Percentiles rank a stretch among this genome's conserved stretches.
Conservation (phyloP, 2,329 filamentous ascomycete species). For the Ceratocystis cacaofunesta region DNA sequence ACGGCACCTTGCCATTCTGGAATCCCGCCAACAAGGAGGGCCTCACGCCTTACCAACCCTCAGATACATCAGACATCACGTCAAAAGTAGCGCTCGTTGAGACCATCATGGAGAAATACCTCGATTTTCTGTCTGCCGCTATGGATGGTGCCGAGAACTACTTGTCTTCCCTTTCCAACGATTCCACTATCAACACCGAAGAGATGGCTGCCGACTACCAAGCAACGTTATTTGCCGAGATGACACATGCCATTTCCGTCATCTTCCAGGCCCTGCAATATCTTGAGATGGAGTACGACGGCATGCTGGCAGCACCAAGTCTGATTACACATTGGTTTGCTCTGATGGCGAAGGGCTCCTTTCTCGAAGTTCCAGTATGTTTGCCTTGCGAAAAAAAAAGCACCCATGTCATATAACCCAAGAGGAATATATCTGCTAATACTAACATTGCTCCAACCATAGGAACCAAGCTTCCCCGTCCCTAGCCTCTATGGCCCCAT, state of each 20-base stretch:
- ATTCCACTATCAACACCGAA: slow-evolving; percentile 34
- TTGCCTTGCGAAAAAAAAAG: background rate
- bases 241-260: slow-evolving; percentile 57
- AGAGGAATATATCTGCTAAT: background rate
- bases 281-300: slow-evolving; percentile 28
- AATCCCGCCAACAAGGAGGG: background rate
- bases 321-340: slow-evolving; percentile 15
- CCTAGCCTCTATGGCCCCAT: slow-evolving; percentile 16
- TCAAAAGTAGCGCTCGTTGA: slow-evolving; percentile 12
- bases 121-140: slow-evolving; percentile 32
- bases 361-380: slow-evolving; percentile 53
- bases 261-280: slow-evolving; percentile 44
- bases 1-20: slow-evolving; percentile 26
- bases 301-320: slow-evolving; percentile 8
- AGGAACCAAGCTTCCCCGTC: slow-evolving; percentile 14
- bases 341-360: slow-evolving; percentile 46
- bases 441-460: too few relatives aligned
- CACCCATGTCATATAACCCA: background rate
- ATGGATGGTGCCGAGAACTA: slow-evolving; percentile 36
- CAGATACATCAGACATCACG: slow-evolving; percentile 5
- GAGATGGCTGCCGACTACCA: slow-evolving; percentile 45
- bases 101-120: slow-evolving; percentile 28
- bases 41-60: slow-evolving; percentile 17
- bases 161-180: slow-evolving; percentile 37
- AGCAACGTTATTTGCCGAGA: slow-evolving; percentile 50